Evolutionary conservation across 2,329 filamentous ascomycete species (phyloP).

Genomic region (Fusarium continuum): DNA sequence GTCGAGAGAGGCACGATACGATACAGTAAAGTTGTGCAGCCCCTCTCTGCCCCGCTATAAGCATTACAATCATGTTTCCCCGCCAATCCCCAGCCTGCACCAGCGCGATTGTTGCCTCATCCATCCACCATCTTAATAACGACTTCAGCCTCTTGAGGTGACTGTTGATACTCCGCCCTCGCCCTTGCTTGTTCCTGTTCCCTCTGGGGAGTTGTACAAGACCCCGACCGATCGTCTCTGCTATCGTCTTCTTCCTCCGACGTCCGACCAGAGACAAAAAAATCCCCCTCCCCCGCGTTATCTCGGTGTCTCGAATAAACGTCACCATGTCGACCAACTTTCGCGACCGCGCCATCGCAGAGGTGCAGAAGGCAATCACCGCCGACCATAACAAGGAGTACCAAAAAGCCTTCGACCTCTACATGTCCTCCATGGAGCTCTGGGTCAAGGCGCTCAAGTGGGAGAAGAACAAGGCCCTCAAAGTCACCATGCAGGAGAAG

Average conservation of each 20-base stretch:
- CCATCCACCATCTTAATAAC: slow-evolving; percentile 24
- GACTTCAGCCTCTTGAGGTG: slow-evolving; percentile 3
- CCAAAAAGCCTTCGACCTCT: slow-evolving; percentile 94
- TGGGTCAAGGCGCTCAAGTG: slow-evolving; percentile 99
- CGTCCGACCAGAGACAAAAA: slow-evolving; percentile 3
- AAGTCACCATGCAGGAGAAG: slow-evolving; percentile 97
- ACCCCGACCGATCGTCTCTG: background rate
- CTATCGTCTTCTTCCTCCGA: background rate
- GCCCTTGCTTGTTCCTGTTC: background rate
- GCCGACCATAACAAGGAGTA: slow-evolving; percentile 95
- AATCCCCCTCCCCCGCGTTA: slow-evolving; percentile 30
- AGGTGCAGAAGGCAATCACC: slow-evolving; percentile 97
- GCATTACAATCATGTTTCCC: slow-evolving; percentile 52
- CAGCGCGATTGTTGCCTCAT: slow-evolving; percentile 37
- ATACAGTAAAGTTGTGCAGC: slow-evolving; percentile 37
- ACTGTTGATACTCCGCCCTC: background rate
- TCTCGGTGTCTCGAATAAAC: slow-evolving; percentile 14
- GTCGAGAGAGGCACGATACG: background rate
- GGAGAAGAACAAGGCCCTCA: slow-evolving; percentile 98
- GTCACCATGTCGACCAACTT: slow-evolving; percentile 93
- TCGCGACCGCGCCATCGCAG: slow-evolving; percentile 93
- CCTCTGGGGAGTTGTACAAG: slow-evolving; percentile 9
- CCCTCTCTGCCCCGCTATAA: slow-evolving; percentile 48
- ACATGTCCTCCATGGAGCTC: slow-evolving; percentile 94
- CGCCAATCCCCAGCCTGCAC: slow-evolving; percentile 47